These are phyloP conservation scores for Diplogelasinospora grovesii DNA, from an alignment of 495 filamentous ascomycete species.

Conservation along the genomic window DNA sequence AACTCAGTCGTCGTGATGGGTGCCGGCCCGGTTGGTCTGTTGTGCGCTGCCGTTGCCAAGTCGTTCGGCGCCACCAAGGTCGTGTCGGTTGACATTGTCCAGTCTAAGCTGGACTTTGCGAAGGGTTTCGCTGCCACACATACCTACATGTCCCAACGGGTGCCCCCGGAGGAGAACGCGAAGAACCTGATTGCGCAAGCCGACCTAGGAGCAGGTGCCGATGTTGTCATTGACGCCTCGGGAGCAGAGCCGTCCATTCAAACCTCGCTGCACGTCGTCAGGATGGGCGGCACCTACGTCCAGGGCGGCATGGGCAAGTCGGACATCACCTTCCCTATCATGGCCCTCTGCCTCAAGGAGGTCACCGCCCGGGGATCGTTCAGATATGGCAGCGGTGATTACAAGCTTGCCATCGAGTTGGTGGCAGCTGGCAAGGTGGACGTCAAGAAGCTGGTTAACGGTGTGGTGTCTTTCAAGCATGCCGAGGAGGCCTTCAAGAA, in stretches of 20 bases:
- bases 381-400: constrained; percentile 78
- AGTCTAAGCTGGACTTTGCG: constrained; percentile 65
- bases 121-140: constrained; percentile 57
- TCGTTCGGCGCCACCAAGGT: constrained; percentile 70
- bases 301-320: constrained; percentile 78
- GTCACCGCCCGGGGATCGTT: constrained; percentile 74
- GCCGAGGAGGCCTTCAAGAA: constrained; percentile 74
- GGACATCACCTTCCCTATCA: constrained; percentile 76
- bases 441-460: constrained; percentile 65
- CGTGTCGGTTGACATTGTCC: constrained; percentile 69
- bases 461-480: constrained; percentile 61
- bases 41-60: constrained; percentile 72
- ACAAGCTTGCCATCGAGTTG: constrained; percentile 66
- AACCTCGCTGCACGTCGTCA: constrained; percentile 60
- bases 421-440: constrained; percentile 56
- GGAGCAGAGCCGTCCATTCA: constrained; percentile 76
- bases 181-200: constrained; percentile 45
- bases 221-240: constrained; percentile 76
- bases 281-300: constrained; percentile 71
- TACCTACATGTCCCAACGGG: constrained; percentile 53
- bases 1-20: constrained; percentile 76
- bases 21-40: constrained; percentile 75
- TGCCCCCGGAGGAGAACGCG: constrained; percentile 58
- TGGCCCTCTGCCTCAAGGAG: constrained; percentile 74
- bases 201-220: constrained; percentile 53